Evolutionary conservation across 257 asterid species (phyloP).

Genomic region (Eucommia ulmoides): DNA sequence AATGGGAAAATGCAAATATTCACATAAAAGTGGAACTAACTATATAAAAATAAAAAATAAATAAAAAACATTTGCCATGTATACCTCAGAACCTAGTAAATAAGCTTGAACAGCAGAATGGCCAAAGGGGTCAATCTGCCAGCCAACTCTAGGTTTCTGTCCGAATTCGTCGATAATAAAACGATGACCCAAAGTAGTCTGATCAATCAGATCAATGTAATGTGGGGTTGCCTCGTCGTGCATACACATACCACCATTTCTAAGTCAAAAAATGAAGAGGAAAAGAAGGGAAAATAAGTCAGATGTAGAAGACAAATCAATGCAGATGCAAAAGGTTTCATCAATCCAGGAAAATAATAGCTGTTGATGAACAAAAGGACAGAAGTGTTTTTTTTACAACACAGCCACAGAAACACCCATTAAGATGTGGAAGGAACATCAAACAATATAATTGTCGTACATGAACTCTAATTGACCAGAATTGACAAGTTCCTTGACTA

Average conservation of each 20-base stretch:
- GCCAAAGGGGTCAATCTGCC: conserved; percentile 47
- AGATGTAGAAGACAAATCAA: too few relatives aligned
- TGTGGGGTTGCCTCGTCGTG: conserved; percentile 43
- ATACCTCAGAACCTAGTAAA: conserved; percentile 36
- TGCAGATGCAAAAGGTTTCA: too few relatives aligned
- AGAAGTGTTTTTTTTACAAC: neutral
- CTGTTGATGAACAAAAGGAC: conserved; percentile 2
- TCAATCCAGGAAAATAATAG: too few relatives aligned
- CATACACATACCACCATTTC: conserved; percentile 52
- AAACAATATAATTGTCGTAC: conserved; percentile 6
- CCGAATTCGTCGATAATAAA: conserved; percentile 28
- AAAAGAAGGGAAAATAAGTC: too few relatives aligned
- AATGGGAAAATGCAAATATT: too few relatives aligned
- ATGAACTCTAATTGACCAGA: conserved; percentile 37
- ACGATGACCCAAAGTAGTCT: conserved; percentile 32
- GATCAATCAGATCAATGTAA: conserved; percentile 42
- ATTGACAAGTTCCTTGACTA: conserved; percentile 23
- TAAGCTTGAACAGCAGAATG: conserved; percentile 46
- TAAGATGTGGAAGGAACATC: neutral
- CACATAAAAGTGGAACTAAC: too few relatives aligned
- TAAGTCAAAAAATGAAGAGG: conserved; percentile 6
- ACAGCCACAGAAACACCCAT: neutral
- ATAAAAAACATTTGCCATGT: too few relatives aligned
- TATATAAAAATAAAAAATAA: too few relatives aligned
- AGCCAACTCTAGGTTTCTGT: conserved; percentile 32